phyloP scores from a whole-genome alignment of 2,329 filamentous ascomycete species.

The Trichoderma arundinaceum region DNA sequence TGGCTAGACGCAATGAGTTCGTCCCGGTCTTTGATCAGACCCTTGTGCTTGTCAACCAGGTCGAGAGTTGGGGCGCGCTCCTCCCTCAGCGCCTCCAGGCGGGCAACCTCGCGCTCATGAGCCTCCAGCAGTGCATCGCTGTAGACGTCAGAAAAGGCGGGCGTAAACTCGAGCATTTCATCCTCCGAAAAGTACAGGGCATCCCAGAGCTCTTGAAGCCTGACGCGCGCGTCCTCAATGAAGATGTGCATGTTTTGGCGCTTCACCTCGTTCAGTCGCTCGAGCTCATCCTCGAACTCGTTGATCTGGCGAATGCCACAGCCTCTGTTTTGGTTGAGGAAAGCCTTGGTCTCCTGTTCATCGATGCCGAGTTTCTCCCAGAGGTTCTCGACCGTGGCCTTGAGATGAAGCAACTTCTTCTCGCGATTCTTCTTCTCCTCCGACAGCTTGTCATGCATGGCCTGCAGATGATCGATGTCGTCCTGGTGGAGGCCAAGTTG shows the following conservation, averaged over 20 bases:
- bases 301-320: conserved; percentile 92
- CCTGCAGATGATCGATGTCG: conserved; percentile 74
- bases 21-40: conserved; percentile 82
- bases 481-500: conserved; percentile 91
- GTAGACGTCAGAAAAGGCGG: conserved; percentile 95
- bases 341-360: conserved; percentile 80
- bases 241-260: conserved; percentile 94
- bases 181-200: conserved; percentile 93
- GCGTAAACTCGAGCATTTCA: conserved; percentile 97
- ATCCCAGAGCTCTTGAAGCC: conserved; percentile 95
- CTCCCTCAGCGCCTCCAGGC: conserved; percentile 81
- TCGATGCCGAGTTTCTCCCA: conserved; percentile 90
- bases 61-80: conserved; percentile 84
- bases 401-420: conserved; percentile 76
- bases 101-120: conserved; percentile 87
- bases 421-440: conserved; percentile 90
- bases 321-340: conserved; percentile 85
- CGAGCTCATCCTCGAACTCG: conserved; percentile 91
- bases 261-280: conserved; percentile 88
- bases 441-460: conserved; percentile 78
- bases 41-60: conserved; percentile 82
- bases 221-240: conserved; percentile 89
- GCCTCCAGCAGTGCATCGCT: conserved; percentile 94
- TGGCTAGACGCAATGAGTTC: conserved; percentile 90
- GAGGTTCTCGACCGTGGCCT: conserved; percentile 76